These are phyloP conservation scores for Globisporangium abappressorium DNA, from an alignment of 352 stramenopile genomes.

Conservation along the genomic window DNA sequence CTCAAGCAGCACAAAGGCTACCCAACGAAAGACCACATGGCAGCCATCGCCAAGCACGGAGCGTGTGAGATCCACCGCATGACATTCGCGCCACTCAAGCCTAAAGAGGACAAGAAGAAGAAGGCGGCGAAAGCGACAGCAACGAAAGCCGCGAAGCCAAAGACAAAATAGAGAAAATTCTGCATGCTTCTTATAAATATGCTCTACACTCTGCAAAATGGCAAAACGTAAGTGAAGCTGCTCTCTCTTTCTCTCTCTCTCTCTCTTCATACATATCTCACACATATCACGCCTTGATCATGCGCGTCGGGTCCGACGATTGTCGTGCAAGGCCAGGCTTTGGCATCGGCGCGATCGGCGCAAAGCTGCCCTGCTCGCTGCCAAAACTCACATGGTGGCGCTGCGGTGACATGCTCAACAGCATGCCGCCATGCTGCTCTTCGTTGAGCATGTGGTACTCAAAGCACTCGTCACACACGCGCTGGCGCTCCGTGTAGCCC, in stretches of 20 bases:
- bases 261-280: conserved; percentile 1
- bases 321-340: not conserved
- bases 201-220: conserved; percentile 3
- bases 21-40: conserved; percentile 91
- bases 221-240: not conserved
- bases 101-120: conserved; percentile 35
- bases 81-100: conserved; percentile 95
- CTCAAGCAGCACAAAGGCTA: conserved; percentile 98
- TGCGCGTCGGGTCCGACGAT: not conserved
- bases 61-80: conserved; percentile 93
- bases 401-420: conserved; percentile 26
- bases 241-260: conserved; percentile 1
- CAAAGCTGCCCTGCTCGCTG: conserved; percentile 7
- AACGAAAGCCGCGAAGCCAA: conserved; percentile 10
- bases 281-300: not conserved
- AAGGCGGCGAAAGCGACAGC: conserved; percentile 12
- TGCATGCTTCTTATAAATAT: conserved; percentile 8
- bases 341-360: conserved; percentile 17
- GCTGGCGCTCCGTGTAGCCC: conserved; percentile 71
- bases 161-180: conserved; percentile 6
- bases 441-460: conserved; percentile 45
- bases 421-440: conserved; percentile 11
- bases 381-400: conserved; percentile 15
- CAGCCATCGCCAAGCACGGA: conserved; percentile 86
- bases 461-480: conserved; percentile 86